Percentiles rank a stretch among this genome's conserved stretches.
Evolutionary conservation across 2,329 filamentous ascomycete genomes (phyloP).

Genomic region (Neoscytalidium dimidiatum): DNA sequence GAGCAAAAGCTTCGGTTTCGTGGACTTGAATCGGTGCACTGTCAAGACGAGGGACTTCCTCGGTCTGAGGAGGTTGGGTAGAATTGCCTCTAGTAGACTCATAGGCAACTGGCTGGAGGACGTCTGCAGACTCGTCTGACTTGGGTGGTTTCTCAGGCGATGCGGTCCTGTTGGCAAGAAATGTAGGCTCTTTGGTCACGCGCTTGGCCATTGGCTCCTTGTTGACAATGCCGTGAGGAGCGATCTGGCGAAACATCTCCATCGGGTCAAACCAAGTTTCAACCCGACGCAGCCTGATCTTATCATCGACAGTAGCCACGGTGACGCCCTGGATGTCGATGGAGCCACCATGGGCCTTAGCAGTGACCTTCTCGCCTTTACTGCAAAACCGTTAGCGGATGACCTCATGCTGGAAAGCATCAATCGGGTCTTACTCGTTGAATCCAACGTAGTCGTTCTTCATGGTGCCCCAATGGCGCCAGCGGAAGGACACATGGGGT

Average conservation of each 20-base stretch:
- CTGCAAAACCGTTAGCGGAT: constrained; percentile 37
- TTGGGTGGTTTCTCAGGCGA: neutral
- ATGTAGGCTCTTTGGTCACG: constrained; percentile 24
- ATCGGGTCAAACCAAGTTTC: constrained; percentile 68
- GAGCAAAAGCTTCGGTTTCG: neutral
- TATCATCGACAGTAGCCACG: constrained; percentile 62
- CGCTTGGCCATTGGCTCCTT: constrained; percentile 43
- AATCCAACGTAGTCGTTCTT: constrained; percentile 66
- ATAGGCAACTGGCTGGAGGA: neutral
- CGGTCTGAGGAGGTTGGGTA: neutral
- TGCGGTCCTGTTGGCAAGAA: constrained; percentile 25
- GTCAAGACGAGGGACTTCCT: neutral
- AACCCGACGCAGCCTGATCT: constrained; percentile 58
- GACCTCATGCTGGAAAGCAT: too few species aligned
- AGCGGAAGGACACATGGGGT: constrained; percentile 63
- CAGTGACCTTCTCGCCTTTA: constrained; percentile 63
- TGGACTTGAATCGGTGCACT: neutral
- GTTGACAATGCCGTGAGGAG: constrained; percentile 50
- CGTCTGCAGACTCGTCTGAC: neutral
- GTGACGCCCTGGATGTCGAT: constrained; percentile 68
- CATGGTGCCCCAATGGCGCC: constrained; percentile 70
- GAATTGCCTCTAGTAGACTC: neutral
- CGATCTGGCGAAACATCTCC: constrained; percentile 68
- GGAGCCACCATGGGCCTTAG: constrained; percentile 60
- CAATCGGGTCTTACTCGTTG: constrained; percentile 56